phyloP scores from a whole-genome alignment of 106 monocot genomes.

The Dioscorea dumetorum region DNA sequence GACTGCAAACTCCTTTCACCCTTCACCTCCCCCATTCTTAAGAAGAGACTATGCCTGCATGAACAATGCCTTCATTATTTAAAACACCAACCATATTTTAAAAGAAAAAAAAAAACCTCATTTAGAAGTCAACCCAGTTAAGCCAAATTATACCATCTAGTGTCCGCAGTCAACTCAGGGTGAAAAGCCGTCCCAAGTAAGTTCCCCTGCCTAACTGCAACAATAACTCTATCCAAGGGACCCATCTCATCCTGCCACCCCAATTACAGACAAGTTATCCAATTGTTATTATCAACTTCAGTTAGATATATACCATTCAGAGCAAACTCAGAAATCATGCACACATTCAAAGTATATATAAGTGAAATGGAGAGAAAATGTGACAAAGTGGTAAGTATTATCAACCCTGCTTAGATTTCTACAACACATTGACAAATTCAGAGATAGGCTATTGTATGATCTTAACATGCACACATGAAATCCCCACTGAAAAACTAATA shows the following conservation, averaged over 20 bases:
- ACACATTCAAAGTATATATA: no score
- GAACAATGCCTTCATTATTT: background rate
- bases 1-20: conserved; percentile 16
- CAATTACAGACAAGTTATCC: no score
- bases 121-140: background rate
- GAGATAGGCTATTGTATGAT: no score
- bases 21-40: conserved; percentile 45
- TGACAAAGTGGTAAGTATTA: no score
- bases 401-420: no score
- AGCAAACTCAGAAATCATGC: no score
- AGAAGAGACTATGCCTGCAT: conserved; percentile 70
- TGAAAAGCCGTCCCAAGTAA: conserved; percentile 92
- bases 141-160: conserved; percentile 43
- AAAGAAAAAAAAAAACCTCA: background rate
- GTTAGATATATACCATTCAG: no score
- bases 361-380: no score
- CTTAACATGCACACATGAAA: no score
- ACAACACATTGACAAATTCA: no score
- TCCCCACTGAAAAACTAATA: no score
- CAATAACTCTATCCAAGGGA: conserved; percentile 45
- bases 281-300: no score
- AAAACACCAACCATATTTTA: background rate
- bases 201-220: conserved; percentile 80
- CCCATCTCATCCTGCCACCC: conserved; percentile 16
- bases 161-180: conserved; percentile 83